phyloP scores from a whole-genome alignment of 169 alveolate species.

The Plasmodium reichenowi region DNA sequence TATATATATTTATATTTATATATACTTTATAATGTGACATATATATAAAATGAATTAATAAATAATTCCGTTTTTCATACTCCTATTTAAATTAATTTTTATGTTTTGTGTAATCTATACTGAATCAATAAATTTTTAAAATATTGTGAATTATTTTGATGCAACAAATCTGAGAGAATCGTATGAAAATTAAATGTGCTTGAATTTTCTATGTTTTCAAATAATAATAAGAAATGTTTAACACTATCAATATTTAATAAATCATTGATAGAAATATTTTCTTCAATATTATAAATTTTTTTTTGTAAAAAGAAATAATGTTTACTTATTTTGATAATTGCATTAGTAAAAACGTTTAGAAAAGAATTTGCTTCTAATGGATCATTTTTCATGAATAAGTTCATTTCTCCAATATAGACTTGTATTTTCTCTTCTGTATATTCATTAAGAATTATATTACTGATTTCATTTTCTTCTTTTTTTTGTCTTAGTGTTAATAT shows the following conservation, averaged over 20 bases:
- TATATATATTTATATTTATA: slow-evolving; percentile 2
- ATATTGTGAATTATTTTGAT: slow-evolving; percentile 30
- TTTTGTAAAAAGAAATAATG: slow-evolving; percentile 46
- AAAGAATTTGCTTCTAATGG: slow-evolving; percentile 35
- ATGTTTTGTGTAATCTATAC: slow-evolving; percentile 8
- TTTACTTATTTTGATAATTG: slow-evolving; percentile 39
- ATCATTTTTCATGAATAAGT: slow-evolving; percentile 45
- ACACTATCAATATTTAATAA: slow-evolving; percentile 27
- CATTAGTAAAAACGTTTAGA: slow-evolving; percentile 19
- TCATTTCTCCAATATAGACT: slow-evolving; percentile 61
- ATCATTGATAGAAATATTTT: slow-evolving; percentile 21
- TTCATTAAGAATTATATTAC: not conserved
- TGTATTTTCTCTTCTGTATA: slow-evolving; percentile 17
- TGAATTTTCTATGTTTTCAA: slow-evolving; percentile 23
- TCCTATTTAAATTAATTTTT: too few relatives aligned
- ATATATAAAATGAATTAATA: not conserved
- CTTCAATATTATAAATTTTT: slow-evolving; percentile 12
- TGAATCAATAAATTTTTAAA: slow-evolving; percentile 27
- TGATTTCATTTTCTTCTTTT: not conserved
- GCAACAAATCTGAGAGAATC: slow-evolving; percentile 20
- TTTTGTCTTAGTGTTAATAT: slow-evolving; percentile 20
- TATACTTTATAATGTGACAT: not conserved
- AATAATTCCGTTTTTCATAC: not conserved
- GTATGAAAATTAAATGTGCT: slow-evolving; percentile 13
- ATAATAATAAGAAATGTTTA: slow-evolving; percentile 24